These are phyloP conservation scores for Pleurotus djamor DNA, from an alignment of 768 basidiomycete genomes.

Conservation along the genomic window DNA sequence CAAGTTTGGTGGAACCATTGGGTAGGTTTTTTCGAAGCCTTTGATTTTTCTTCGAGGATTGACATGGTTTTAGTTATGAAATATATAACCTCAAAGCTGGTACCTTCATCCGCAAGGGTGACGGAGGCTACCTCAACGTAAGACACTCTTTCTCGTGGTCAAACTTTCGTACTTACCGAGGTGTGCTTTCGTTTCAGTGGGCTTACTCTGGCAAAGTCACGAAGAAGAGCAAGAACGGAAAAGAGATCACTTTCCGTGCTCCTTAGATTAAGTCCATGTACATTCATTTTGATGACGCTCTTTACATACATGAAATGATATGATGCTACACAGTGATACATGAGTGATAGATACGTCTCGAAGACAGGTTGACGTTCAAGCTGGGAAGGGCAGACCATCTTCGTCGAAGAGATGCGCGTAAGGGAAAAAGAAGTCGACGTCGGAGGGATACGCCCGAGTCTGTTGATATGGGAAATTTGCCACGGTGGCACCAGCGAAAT, in stretches of 20 bases:
- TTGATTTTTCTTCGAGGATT: neutral
- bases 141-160: neutral
- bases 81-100: slow-evolving; percentile 1
- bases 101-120: slow-evolving; percentile 4
- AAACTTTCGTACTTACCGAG: neutral
- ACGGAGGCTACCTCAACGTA: slow-evolving; percentile 9
- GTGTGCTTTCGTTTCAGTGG: neutral
- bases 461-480: too few species aligned
- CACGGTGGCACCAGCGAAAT: too few species aligned
- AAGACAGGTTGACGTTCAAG: too few species aligned
- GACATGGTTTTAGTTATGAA: neutral
- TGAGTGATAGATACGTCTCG: too few species aligned
- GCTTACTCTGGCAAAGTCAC: neutral
- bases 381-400: too few species aligned
- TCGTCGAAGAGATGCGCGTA: too few species aligned
- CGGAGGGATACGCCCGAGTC: too few species aligned
- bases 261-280: neutral
- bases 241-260: neutral
- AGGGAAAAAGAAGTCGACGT: too few species aligned
- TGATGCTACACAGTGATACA: too few species aligned
- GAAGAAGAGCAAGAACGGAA: neutral
- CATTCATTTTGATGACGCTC: too few species aligned
- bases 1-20: slow-evolving; percentile 11
- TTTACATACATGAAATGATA: too few species aligned
- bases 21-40: slow-evolving; percentile 6